Evolutionary conservation across 306 rosid species (phyloP).

Genomic region (Acacia melanoxylon): DNA sequence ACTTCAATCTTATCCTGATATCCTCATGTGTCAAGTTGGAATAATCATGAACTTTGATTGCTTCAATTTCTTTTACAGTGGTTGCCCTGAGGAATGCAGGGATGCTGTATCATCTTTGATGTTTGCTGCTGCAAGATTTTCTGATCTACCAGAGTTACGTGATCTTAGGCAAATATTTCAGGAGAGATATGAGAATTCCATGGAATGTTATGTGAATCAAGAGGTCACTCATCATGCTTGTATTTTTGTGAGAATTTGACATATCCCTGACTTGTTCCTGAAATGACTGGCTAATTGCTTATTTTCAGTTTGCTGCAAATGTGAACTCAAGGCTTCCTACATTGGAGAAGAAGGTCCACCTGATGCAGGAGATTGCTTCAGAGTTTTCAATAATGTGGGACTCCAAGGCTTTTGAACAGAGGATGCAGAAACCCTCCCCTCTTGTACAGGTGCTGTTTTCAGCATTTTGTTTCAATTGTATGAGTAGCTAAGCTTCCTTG

Average conservation of each 20-base stretch:
- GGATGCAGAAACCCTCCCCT: constrained; percentile 67
- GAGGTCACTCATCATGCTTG: constrained; percentile 44
- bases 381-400: constrained; percentile 92
- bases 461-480: constrained; percentile 12
- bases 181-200: constrained; percentile 66
- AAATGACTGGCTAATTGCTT: constrained; percentile 34
- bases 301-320: constrained; percentile 73
- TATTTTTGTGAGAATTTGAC: constrained; percentile 18
- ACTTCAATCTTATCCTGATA: constrained; percentile 9
- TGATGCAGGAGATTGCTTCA: constrained; percentile 73
- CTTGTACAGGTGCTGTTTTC: constrained; percentile 51
- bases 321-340: constrained; percentile 63
- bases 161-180: constrained; percentile 82
- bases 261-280: constrained; percentile 20
- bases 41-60: constrained; percentile 9
- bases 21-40: neutral
- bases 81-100: constrained; percentile 91
- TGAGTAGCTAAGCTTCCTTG: constrained; percentile 5
- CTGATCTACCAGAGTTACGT: constrained; percentile 95
- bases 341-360: constrained; percentile 68
- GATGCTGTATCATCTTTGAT: constrained; percentile 78
- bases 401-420: constrained; percentile 69
- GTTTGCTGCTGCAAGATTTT: constrained; percentile 92
- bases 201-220: constrained; percentile 66
- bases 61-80: constrained; percentile 47